Percentiles rank a stretch among this genome's conserved stretches.
Evolutionary conservation across 495 filamentous ascomycete genomes (phyloP).

Genomic region (Cercophora samala): DNA sequence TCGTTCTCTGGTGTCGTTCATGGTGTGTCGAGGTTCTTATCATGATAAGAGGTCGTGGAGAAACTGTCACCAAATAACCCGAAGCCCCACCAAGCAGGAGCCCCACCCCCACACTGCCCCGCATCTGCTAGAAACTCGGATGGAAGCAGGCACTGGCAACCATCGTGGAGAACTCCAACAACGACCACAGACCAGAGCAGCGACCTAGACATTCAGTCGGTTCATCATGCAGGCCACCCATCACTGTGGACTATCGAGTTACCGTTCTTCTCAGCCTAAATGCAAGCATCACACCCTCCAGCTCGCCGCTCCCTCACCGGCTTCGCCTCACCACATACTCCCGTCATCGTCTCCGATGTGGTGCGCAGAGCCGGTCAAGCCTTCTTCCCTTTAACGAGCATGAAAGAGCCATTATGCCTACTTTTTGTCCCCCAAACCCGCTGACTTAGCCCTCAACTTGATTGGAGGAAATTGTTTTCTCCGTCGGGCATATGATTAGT

Average conservation of each 20-base stretch:
- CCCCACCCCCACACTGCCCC: neutral
- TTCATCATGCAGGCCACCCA: neutral
- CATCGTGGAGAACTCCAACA: neutral
- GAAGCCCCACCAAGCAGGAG: neutral
- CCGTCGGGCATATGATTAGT: slow-evolving; percentile 19
- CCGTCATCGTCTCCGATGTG: neutral
- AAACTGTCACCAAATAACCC: neutral
- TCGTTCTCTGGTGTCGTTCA: neutral
- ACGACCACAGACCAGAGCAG: neutral
- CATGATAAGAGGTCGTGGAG: neutral
- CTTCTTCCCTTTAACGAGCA: neutral
- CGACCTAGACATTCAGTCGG: neutral
- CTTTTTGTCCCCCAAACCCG: neutral
- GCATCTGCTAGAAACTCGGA: neutral
- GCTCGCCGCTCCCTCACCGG: neutral
- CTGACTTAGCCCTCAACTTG: slow-evolving; percentile 1
- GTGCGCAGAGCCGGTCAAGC: neutral
- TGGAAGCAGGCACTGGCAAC: neutral
- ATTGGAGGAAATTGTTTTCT: slow-evolving; percentile 36
- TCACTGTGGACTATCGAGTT: neutral
- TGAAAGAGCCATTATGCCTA: neutral
- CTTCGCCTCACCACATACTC: neutral
- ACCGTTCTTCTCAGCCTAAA: neutral
- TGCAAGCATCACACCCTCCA: neutral
- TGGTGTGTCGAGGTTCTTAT: neutral